Percentiles rank a stretch among this genome's conserved stretches.
Conservation (phyloP, 257 asterid species). For the Leptodermis oblonga region DNA sequence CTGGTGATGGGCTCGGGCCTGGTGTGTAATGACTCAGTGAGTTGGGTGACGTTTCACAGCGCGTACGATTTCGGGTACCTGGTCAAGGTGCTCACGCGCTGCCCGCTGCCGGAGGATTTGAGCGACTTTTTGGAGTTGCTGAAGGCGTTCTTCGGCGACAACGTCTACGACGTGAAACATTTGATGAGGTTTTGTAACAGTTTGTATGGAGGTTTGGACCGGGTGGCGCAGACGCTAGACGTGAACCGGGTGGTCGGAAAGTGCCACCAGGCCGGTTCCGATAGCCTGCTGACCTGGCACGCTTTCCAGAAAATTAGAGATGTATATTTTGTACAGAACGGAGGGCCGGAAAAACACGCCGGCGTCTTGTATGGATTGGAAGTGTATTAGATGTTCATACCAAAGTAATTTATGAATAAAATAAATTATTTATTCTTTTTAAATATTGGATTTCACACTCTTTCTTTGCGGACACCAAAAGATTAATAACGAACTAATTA, state of each 20-base stretch:
- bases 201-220: slow-evolving; percentile 65
- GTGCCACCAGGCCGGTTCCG: slow-evolving; percentile 77
- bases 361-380: slow-evolving; percentile 69
- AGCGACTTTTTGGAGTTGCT: slow-evolving; percentile 37
- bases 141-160: slow-evolving; percentile 44
- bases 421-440: background rate
- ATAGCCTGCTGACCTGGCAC: slow-evolving; percentile 74
- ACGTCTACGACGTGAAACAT: slow-evolving; percentile 61
- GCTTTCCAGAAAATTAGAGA: slow-evolving; percentile 60
- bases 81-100: slow-evolving; percentile 57
- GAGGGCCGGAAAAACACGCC: slow-evolving; percentile 54
- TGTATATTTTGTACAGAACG: slow-evolving; percentile 42
- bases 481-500: no score
- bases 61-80: slow-evolving; percentile 71
- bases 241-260: slow-evolving; percentile 70
- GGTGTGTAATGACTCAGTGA: slow-evolving; percentile 47
- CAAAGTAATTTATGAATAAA: background rate
- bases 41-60: slow-evolving; percentile 80
- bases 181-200: slow-evolving; percentile 52
- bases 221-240: slow-evolving; percentile 47
- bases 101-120: slow-evolving; percentile 43
- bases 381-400: slow-evolving; percentile 22
- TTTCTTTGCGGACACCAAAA: background rate
- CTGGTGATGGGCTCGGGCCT: slow-evolving; percentile 58
- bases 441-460: background rate